These are phyloP conservation scores for Penstemon barbatus DNA, from an alignment of 257 asterid genomes.

Conservation along the genomic window DNA sequence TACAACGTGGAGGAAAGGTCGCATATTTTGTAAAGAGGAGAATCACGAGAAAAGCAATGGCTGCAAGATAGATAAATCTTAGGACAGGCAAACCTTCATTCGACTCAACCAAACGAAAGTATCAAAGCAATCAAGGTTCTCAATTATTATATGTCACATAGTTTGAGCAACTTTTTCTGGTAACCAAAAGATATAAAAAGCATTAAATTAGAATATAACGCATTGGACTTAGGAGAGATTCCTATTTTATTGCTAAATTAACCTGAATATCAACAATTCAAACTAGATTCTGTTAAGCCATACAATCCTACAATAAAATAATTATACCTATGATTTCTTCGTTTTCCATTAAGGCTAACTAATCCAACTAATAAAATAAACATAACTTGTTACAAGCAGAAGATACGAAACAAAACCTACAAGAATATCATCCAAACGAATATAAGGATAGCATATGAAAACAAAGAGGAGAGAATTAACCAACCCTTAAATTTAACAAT, in stretches of 20 bases:
- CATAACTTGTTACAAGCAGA: neutral
- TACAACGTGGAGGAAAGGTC: slow-evolving; percentile 1
- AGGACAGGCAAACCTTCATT: slow-evolving; percentile 4
- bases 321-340: neutral
- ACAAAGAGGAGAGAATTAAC: neutral
- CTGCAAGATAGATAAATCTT: slow-evolving; percentile 5
- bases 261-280: slow-evolving; percentile 3
- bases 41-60: slow-evolving; percentile 2
- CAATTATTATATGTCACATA: neutral
- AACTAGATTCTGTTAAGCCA: slow-evolving; percentile 15
- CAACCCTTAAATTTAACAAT: slow-evolving; percentile 19
- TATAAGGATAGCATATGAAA: neutral
- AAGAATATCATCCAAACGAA: neutral
- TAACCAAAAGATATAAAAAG: neutral
- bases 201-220: slow-evolving; percentile 1
- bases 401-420: neutral
- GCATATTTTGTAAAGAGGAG: slow-evolving; percentile 7
- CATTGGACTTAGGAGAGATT: neutral
- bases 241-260: slow-evolving; percentile 1
- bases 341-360: slow-evolving; percentile 12
- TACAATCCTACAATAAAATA: neutral
- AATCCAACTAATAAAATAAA: slow-evolving; percentile 9
- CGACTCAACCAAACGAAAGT: slow-evolving; percentile 15
- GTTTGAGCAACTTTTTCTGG: neutral
- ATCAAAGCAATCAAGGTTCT: neutral